Conservation (phyloP, 768 basidiomycete species). For the Panellus pusillus region DNA sequence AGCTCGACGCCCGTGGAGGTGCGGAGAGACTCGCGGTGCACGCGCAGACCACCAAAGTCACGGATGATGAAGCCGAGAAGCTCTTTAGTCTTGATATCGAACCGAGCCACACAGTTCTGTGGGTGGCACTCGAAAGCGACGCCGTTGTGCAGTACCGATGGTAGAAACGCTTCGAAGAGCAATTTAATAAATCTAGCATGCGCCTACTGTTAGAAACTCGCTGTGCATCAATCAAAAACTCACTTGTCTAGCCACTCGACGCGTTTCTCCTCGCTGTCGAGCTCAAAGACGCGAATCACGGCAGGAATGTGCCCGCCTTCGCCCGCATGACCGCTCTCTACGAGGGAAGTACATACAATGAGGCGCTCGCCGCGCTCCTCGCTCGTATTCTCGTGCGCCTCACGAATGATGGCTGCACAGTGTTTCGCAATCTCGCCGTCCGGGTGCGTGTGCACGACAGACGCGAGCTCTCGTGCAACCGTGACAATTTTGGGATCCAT, state of each 20-base stretch:
- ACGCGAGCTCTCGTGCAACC: slow-evolving; percentile 57
- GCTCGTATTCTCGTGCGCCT: slow-evolving; percentile 48
- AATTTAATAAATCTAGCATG: slow-evolving; percentile 44
- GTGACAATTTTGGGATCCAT: slow-evolving; percentile 51
- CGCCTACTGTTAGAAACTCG: slow-evolving; percentile 3
- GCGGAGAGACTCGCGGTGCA: slow-evolving; percentile 51
- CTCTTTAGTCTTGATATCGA: slow-evolving; percentile 47
- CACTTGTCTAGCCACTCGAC: slow-evolving; percentile 52
- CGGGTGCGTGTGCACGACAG: slow-evolving; percentile 47
- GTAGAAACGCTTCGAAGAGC: slow-evolving; percentile 56
- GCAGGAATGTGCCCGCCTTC: slow-evolving; percentile 45
- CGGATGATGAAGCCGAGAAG: slow-evolving; percentile 56
- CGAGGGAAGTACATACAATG: slow-evolving; percentile 58
- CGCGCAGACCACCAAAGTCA: slow-evolving; percentile 57
- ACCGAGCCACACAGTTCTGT: slow-evolving; percentile 59
- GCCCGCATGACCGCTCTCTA: slow-evolving; percentile 53
- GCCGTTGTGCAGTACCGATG: slow-evolving; percentile 52
- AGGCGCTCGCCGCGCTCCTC: slow-evolving; percentile 49
- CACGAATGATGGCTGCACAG: slow-evolving; percentile 52
- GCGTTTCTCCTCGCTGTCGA: slow-evolving; percentile 52
- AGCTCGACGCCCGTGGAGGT: slow-evolving; percentile 50
- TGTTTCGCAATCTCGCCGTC: slow-evolving; percentile 55
- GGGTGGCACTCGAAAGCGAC: slow-evolving; percentile 63
- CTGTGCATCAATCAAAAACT: slow-evolving; percentile 9
- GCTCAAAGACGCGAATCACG: slow-evolving; percentile 49